phyloP scores from a whole-genome alignment of 2,329 filamentous ascomycete genomes.

The Stromatinia cepivora region DNA sequence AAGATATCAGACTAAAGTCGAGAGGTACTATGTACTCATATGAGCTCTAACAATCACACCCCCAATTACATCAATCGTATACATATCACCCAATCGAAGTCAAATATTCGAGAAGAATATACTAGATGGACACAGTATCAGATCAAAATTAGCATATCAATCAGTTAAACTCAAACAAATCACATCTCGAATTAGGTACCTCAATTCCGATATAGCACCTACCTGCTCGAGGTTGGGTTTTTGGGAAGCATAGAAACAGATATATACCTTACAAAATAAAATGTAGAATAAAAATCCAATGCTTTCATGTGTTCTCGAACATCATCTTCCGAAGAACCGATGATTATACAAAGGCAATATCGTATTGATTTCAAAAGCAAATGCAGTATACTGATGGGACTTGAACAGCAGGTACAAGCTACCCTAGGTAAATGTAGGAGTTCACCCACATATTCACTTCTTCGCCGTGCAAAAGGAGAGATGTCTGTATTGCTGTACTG shows the following conservation, averaged over 20 bases:
- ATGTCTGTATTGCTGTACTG: neutral
- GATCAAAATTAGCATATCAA: neutral
- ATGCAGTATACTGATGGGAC: neutral
- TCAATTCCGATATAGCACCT: neutral
- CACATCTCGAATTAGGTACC: neutral
- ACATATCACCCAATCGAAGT: neutral
- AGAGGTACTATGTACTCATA: no score
- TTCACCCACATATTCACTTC: neutral
- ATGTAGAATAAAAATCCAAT: neutral
- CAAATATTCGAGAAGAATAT: neutral
- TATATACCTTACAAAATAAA: neutral
- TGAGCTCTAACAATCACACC: neutral
- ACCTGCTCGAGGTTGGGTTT: neutral
- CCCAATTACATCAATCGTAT: neutral
- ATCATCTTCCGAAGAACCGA: neutral
- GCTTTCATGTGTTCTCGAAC: neutral
- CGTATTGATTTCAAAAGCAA: neutral
- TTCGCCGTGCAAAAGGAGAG: neutral
- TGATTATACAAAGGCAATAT: neutral
- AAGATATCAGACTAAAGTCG: neutral
- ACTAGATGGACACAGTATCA: neutral
- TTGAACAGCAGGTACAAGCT: neutral
- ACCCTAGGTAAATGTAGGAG: neutral
- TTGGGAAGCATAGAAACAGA: neutral
- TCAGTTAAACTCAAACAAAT: neutral